phyloP scores from a whole-genome alignment of 2,329 filamentous ascomycete genomes.

The Elsinoe batatas region DNA sequence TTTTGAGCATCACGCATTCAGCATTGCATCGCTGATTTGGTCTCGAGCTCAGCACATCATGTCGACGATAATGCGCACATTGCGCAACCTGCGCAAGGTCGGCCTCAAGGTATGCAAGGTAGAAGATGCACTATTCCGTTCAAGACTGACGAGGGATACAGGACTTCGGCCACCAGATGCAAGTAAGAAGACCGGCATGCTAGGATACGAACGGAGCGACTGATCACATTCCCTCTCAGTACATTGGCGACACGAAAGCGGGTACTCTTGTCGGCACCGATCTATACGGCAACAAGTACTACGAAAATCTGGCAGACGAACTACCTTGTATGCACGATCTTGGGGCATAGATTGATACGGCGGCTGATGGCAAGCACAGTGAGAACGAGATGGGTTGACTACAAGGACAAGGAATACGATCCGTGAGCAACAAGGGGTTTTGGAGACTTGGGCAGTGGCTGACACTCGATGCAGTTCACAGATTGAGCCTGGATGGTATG shows the following conservation, averaged over 20 bases:
- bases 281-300: constrained; percentile 94
- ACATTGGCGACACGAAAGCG: constrained; percentile 76
- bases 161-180: constrained; percentile 88
- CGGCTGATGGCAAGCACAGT: constrained; percentile 42
- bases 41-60: constrained; percentile 42
- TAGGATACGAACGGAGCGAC: constrained; percentile 21
- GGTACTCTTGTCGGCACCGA: constrained; percentile 77
- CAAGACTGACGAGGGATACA: constrained; percentile 36
- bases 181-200: constrained; percentile 47
- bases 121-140: constrained; percentile 13
- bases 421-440: constrained; percentile 42
- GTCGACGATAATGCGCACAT: constrained; percentile 82
- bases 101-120: constrained; percentile 65
- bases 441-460: constrained; percentile 18
- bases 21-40: background rate
- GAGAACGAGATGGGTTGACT: constrained; percentile 95
- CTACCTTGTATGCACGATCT: constrained; percentile 60
- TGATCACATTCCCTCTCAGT: constrained; percentile 21
- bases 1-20: too few species aligned
- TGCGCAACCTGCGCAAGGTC: constrained; percentile 77
- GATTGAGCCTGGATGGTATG: constrained; percentile 79
- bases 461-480: constrained; percentile 51
- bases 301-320: constrained; percentile 83
- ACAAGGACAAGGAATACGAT: constrained; percentile 77
- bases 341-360: constrained; percentile 3